phyloP scores from a whole-genome alignment of 2,329 filamentous ascomycete genomes.

The Fusarium redolens region DNA sequence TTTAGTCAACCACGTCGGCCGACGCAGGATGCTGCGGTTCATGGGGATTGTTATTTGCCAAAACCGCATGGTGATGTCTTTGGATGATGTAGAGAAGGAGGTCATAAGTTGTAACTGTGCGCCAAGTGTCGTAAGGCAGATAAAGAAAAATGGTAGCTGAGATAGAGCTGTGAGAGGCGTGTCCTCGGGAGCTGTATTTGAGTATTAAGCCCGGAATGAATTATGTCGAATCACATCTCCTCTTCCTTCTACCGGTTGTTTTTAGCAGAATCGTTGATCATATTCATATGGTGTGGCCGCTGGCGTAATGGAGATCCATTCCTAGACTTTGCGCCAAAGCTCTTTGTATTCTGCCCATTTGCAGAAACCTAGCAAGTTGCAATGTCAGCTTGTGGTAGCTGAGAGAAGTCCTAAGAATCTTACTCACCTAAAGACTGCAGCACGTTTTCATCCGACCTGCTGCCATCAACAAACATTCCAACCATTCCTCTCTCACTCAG shows the following conservation, averaged over 20 bases:
- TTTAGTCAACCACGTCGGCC: slow-evolving; percentile 1
- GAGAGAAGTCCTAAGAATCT: neutral
- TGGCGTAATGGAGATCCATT: neutral
- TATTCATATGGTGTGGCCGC: neutral
- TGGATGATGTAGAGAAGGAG: slow-evolving; percentile 11
- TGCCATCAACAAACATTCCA: slow-evolving; percentile 66
- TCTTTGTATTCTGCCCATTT: slow-evolving; percentile 70
- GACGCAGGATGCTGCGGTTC: neutral
- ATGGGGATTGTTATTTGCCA: neutral
- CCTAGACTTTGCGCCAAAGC: slow-evolving; percentile 60
- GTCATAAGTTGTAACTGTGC: neutral
- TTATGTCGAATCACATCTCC: neutral
- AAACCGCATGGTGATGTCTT: neutral
- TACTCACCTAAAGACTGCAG: slow-evolving; percentile 64
- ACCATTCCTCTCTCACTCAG: slow-evolving; percentile 63
- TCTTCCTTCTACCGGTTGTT: neutral
- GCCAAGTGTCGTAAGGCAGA: neutral
- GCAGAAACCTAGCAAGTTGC: slow-evolving; percentile 59
- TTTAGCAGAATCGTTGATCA: neutral
- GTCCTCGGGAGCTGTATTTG: neutral
- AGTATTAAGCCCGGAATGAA: neutral
- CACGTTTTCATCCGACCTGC: slow-evolving; percentile 62
- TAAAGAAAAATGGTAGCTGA: neutral
- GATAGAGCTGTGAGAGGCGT: neutral
- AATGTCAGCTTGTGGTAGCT: slow-evolving; percentile 7